Evolutionary conservation across 345 rosid species (phyloP), one percentile per base, ranked within the genome.

Genomic region (Ceriops zippeliana): DNA sequence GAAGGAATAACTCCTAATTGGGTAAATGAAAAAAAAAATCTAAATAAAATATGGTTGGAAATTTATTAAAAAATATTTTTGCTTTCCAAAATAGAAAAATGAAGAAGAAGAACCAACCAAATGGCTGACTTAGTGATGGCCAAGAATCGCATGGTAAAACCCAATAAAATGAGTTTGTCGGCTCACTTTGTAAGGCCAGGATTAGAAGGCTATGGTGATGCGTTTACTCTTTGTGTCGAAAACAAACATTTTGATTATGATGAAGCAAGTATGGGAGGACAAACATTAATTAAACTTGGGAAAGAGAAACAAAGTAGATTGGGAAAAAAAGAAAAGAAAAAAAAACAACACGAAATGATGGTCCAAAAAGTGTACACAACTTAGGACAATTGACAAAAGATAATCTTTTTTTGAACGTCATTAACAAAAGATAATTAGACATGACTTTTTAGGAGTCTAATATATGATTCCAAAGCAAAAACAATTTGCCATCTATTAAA

Each of bases 81-180:
- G 19, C 34, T 61, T 13, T 59, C 61, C 49, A 22, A 37, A 16
- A 26, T 7, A 7, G 19, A 28, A 53, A 31, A 30, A 63, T 32
- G 34, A 47, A 64, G 73, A 26, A 49, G 46, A 58, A 58, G 78
- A 67, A 70, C 26, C 64, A 75, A 66, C 58, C 70, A 74, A 70
- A 61, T 53, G 78, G 82, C 66, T 31, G 60, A 63, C 60, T 74
- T 62, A 67, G 66, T 57, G 69, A 62, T 73, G 81, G 70, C 77
- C 76, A 76, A 67, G 71, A 65, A 80, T 71, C 91, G 83, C 82
- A 77, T 75, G 82, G 75, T 68, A 70, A 52, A 70, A 68, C 70
- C 71, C 47, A 46, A 73, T 72, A 70, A 62, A 83, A 85, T 80
- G 86, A 85, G 80, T 74, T 78, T 82, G 87, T 83, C 92, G 86